phyloP scores from a whole-genome alignment of 768 basidiomycete genomes.

The Calocera cornea region DNA sequence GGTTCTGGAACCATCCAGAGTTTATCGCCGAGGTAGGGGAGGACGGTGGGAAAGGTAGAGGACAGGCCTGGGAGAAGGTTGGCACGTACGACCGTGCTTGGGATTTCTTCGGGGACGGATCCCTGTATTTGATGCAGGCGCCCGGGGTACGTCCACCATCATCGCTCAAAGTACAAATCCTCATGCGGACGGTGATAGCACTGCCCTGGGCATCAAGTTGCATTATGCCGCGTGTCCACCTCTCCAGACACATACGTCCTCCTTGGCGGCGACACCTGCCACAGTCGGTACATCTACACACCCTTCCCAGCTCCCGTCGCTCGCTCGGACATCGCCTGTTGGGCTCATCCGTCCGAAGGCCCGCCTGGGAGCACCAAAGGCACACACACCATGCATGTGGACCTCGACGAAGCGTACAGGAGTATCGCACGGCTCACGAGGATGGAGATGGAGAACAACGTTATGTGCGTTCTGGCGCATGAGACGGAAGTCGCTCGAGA shows the following conservation, averaged over 20 bases:
- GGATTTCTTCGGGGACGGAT: not conserved
- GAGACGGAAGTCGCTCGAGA: not conserved
- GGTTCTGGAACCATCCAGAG: not conserved
- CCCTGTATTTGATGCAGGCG: not conserved
- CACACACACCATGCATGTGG: not conserved
- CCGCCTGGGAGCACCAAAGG: not conserved
- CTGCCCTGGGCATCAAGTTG: not conserved
- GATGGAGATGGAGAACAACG: slow-evolving; percentile 1
- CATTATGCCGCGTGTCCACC: not conserved
- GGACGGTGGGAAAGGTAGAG: not conserved
- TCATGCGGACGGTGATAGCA: not conserved
- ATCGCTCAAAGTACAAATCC: not conserved
- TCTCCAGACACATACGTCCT: slow-evolving; percentile 1
- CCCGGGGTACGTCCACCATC: not conserved
- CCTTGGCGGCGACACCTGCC: not conserved
- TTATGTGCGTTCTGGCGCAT: not conserved
- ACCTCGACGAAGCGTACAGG: not conserved
- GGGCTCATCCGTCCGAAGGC: not conserved
- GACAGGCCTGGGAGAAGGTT: not conserved
- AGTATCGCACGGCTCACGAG: not conserved
- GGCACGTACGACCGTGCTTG: not conserved
- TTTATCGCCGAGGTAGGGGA: not conserved
- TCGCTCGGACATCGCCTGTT: not conserved
- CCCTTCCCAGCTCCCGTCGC: not conserved
- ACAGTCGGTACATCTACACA: not conserved